phyloP scores from a whole-genome alignment of 495 filamentous ascomycete species.

The Bombardia bombarda region DNA sequence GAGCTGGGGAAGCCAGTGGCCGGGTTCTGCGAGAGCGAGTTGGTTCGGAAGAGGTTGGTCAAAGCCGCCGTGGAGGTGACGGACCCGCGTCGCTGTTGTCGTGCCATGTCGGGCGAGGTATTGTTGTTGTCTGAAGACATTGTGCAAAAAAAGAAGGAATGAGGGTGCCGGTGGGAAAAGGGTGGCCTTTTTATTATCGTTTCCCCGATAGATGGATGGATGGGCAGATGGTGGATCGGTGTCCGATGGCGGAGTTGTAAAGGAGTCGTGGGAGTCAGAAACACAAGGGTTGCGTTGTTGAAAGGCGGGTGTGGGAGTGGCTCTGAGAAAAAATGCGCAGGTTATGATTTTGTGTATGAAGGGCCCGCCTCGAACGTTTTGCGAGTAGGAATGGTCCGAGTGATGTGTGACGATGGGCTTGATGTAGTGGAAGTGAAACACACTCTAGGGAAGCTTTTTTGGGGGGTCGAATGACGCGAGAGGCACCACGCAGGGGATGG shows the following conservation, averaged over 20 bases:
- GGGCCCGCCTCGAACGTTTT: too few species aligned
- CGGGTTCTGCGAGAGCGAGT: slow-evolving; percentile 32
- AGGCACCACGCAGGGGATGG: slow-evolving; percentile 4
- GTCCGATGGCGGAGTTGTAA: not conserved
- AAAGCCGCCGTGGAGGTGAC: slow-evolving; percentile 48
- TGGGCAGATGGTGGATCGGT: too few species aligned
- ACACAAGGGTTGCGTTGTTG: too few species aligned
- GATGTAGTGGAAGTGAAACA: slow-evolving; percentile 18
- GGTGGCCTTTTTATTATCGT: too few species aligned
- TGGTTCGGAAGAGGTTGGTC: slow-evolving; percentile 47
- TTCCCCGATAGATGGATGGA: too few species aligned
- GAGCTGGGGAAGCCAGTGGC: slow-evolving; percentile 49
- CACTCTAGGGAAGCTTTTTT: not conserved
- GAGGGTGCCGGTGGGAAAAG: not conserved
- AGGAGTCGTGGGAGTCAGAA: too few species aligned
- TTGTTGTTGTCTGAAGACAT: slow-evolving; percentile 34
- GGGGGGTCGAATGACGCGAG: slow-evolving; percentile 19
- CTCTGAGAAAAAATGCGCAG: not conserved
- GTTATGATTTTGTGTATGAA: not conserved
- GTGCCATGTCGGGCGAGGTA: slow-evolving; percentile 25
- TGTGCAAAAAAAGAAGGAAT: slow-evolving; percentile 14
- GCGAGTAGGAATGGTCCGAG: slow-evolving; percentile 19
- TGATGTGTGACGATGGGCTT: slow-evolving; percentile 3
- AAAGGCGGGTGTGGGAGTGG: not conserved
- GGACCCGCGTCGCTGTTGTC: slow-evolving; percentile 39